Evolutionary conservation across 108 stramenopile genomes (phyloP).

Genomic region (Nitzschia inconspicua): DNA sequence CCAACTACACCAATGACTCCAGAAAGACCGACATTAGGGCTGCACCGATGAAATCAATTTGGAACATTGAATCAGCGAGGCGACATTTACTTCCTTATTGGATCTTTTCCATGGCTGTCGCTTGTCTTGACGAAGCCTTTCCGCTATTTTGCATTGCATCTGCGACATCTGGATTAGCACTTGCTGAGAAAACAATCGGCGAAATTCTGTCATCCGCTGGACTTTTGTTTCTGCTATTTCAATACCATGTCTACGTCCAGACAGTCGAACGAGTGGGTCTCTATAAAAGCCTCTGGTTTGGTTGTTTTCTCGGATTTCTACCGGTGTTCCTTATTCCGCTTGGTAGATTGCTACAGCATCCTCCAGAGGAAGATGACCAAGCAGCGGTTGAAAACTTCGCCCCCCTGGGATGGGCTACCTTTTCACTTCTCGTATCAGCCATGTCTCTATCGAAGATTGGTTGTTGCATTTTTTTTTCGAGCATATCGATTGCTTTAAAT

Average conservation of each 20-base stretch:
- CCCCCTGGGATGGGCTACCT: constrained; percentile 22
- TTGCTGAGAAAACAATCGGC: constrained; percentile 63
- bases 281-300: constrained; percentile 39
- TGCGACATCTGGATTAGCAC: constrained; percentile 40
- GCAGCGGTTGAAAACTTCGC: neutral
- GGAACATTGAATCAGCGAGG: constrained; percentile 30
- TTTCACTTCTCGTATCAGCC: constrained; percentile 20
- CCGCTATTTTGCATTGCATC: constrained; percentile 70
- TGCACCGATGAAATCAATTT: neutral
- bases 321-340: constrained; percentile 48
- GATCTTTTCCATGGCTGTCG: constrained; percentile 48
- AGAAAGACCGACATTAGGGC: neutral
- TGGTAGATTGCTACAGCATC: constrained; percentile 16
- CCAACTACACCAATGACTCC: neutral
- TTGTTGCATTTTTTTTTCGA: constrained; percentile 49
- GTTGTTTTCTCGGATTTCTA: constrained; percentile 27
- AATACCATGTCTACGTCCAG: constrained; percentile 41
- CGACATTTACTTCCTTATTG: constrained; percentile 50
- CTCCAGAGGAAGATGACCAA: neutral
- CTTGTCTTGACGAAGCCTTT: constrained; percentile 59
- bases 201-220: constrained; percentile 51
- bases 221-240: constrained; percentile 42
- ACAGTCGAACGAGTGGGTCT: constrained; percentile 46
- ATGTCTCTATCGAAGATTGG: constrained; percentile 37
- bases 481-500: constrained; percentile 53